Percentiles rank a stretch among this genome's conserved stretches.
phyloP scores from a whole-genome alignment of 2,329 filamentous ascomycete species.

The Fusarium anthophilum region DNA sequence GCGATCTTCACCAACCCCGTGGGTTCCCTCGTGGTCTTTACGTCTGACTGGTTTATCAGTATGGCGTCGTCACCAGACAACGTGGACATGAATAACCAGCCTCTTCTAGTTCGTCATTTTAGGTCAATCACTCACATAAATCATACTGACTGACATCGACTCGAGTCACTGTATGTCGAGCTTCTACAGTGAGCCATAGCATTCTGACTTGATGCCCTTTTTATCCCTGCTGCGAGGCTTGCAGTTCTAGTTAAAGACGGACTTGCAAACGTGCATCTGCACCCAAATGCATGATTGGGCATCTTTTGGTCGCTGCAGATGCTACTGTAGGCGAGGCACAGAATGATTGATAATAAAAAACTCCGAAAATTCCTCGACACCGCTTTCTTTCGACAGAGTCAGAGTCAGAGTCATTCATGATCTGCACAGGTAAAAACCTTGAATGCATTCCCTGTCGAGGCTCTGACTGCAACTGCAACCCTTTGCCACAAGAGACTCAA shows the following conservation, averaged over 20 bases:
- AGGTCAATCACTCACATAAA: not conserved
- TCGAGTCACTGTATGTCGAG: not conserved
- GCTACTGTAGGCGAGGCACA: constrained; percentile 16
- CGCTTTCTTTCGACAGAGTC: constrained; percentile 29
- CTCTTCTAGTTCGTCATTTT: constrained; percentile 14
- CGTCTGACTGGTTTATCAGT: constrained; percentile 21
- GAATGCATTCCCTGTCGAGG: constrained; percentile 8
- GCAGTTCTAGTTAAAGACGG: constrained; percentile 20
- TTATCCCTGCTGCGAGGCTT: constrained; percentile 23
- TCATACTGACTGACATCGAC: not conserved
- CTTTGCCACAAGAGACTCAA: not conserved
- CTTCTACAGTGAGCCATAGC: constrained; percentile 7
- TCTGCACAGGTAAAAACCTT: constrained; percentile 33
- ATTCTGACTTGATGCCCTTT: constrained; percentile 28
- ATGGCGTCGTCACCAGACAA: constrained; percentile 34
- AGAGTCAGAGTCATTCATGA: constrained; percentile 30
- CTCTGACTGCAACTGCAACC: constrained; percentile 12
- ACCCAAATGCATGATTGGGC: constrained; percentile 24
- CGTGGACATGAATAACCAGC: constrained; percentile 30
- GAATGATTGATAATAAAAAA: constrained; percentile 18
- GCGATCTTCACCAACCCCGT: constrained; percentile 30
- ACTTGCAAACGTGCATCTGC: constrained; percentile 29
- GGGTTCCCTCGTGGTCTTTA: constrained; percentile 10
- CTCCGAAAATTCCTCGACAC: constrained; percentile 30
- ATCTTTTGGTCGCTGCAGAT: constrained; percentile 7